Evolutionary conservation across 2,329 filamentous ascomycete species (phyloP).

Genomic region (Phoma herbarum): DNA sequence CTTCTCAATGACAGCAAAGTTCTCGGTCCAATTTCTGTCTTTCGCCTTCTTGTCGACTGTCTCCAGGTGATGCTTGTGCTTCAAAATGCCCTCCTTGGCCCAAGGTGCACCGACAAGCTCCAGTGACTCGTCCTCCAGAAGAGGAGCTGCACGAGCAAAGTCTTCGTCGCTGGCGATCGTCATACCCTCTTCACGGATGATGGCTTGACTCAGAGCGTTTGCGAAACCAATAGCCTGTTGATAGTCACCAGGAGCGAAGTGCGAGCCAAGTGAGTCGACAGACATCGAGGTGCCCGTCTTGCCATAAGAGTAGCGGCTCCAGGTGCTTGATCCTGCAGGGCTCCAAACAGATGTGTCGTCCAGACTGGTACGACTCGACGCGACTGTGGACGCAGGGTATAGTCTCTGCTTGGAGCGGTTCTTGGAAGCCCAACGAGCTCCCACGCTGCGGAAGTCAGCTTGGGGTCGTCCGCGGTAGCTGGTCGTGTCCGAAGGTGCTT

Average conservation of each 20-base stretch:
- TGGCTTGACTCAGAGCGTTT: constrained; percentile 94
- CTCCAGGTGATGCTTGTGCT: constrained; percentile 96
- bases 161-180: constrained; percentile 65
- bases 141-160: constrained; percentile 66
- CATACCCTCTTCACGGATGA: constrained; percentile 85
- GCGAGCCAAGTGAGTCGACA: constrained; percentile 86
- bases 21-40: constrained; percentile 92
- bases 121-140: constrained; percentile 91
- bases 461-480: constrained; percentile 74
- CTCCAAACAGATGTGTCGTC: constrained; percentile 95
- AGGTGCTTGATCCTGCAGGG: constrained; percentile 88
- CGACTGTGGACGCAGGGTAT: constrained; percentile 80
- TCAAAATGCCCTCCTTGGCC: constrained; percentile 95
- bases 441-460: constrained; percentile 68
- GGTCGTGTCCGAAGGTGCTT: constrained; percentile 84
- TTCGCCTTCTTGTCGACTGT: constrained; percentile 90
- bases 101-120: constrained; percentile 94
- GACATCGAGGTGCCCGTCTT: constrained; percentile 92
- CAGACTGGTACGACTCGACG: constrained; percentile 91
- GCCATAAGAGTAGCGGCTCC: constrained; percentile 92
- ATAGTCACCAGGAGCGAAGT: constrained; percentile 79
- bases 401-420: constrained; percentile 81
- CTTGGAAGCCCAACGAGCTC: constrained; percentile 83
- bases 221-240: constrained; percentile 98
- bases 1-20: constrained; percentile 95